phyloP scores from a whole-genome alignment of 2,329 filamentous ascomycete species.

The Neofusicoccum parvum region DNA sequence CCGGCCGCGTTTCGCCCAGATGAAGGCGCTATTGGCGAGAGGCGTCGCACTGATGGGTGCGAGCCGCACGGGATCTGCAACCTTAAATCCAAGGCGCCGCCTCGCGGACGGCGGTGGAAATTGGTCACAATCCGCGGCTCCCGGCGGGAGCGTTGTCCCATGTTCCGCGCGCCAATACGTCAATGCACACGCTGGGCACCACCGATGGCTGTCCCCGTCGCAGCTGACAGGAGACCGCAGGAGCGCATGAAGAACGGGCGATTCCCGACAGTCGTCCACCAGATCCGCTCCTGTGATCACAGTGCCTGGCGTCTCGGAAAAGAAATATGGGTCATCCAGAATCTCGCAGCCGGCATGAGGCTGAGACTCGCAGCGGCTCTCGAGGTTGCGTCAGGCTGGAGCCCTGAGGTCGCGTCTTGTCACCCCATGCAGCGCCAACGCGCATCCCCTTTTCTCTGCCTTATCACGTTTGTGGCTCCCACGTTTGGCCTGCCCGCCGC shows the following conservation, averaged over 20 bases:
- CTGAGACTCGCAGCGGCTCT: conserved; percentile 3
- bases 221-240: background rate
- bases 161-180: background rate
- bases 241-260: no score
- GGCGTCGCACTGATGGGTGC: background rate
- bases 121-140: background rate
- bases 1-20: background rate
- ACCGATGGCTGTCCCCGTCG: no score
- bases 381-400: background rate
- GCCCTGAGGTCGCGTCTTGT: background rate
- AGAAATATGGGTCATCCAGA: background rate
- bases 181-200: background rate
- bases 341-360: background rate
- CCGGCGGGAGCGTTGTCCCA: background rate
- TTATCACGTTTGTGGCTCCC: background rate
- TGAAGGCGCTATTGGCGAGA: background rate
- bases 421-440: background rate
- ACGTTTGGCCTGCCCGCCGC: background rate
- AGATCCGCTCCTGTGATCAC: background rate
- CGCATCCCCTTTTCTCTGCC: background rate
- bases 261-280: background rate
- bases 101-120: background rate
- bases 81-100: background rate
- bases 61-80: background rate
- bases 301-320: no score